phyloP scores from a whole-genome alignment of 768 basidiomycete species.

The Neoboletus subvelutipes region DNA sequence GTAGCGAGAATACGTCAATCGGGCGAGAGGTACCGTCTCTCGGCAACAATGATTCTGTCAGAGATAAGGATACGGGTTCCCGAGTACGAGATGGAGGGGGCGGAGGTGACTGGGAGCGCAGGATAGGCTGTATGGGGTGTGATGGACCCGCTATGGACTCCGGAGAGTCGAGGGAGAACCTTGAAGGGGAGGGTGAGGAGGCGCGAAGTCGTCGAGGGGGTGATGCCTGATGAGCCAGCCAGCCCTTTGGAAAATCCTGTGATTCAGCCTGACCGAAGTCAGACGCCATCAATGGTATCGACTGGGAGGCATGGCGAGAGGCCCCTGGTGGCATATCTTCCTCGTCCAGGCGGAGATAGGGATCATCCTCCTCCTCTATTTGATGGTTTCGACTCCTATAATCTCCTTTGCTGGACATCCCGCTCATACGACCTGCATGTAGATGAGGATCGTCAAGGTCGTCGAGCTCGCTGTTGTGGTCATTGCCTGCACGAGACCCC shows the following conservation, averaged over 20 bases:
- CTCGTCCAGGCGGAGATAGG: slow-evolving; percentile 73
- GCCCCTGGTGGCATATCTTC: slow-evolving; percentile 50
- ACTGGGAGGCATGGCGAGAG: slow-evolving; percentile 37
- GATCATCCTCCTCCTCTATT: slow-evolving; percentile 69
- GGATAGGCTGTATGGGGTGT: slow-evolving; percentile 28
- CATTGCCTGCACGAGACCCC: slow-evolving; percentile 51
- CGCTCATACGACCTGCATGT: slow-evolving; percentile 35
- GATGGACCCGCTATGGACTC: slow-evolving; percentile 39
- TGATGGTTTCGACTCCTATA: slow-evolving; percentile 30
- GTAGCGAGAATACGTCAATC: slow-evolving; percentile 71
- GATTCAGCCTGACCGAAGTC: slow-evolving; percentile 36
- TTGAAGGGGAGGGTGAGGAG: slow-evolving; percentile 39
- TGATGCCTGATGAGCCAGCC: slow-evolving; percentile 76
- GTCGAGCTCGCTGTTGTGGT: slow-evolving; percentile 54
- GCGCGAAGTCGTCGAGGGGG: slow-evolving; percentile 49
- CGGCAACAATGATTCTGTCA: slow-evolving; percentile 80
- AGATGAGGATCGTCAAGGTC: slow-evolving; percentile 80
- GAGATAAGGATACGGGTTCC: slow-evolving; percentile 54
- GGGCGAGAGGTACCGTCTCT: slow-evolving; percentile 65
- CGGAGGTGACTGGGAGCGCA: slow-evolving; percentile 37
- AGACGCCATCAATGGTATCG: slow-evolving; percentile 37
- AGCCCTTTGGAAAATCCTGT: slow-evolving; percentile 49
- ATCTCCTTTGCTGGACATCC: slow-evolving; percentile 31
- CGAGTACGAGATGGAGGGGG: slow-evolving; percentile 43
- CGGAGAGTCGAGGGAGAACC: slow-evolving; percentile 31